Percentiles rank a stretch among this genome's conserved stretches.
Conservation (phyloP, 148 eudicot species). For the Cornus kousa region DNA sequence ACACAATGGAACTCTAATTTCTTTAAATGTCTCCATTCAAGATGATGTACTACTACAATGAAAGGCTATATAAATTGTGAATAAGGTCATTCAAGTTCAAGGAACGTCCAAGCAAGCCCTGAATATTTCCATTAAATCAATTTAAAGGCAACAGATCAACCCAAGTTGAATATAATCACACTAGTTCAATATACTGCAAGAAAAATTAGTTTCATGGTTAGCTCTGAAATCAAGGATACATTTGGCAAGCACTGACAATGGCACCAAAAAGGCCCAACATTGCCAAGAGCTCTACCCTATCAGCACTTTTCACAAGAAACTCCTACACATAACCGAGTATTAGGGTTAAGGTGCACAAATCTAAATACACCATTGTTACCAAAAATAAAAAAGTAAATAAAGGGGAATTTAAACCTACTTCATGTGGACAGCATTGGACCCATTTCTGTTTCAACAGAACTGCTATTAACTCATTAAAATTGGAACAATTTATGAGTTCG, state of each 20-base stretch:
- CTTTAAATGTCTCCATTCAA: too few species aligned
- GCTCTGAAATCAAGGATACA: constrained; percentile 59
- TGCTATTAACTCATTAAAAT: too few species aligned
- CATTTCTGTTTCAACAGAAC: too few species aligned
- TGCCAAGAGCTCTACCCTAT: constrained; percentile 78
- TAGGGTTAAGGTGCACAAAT: neutral
- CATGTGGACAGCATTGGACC: too few species aligned
- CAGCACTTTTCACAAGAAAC: constrained; percentile 80
- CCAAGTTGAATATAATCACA: neutral
- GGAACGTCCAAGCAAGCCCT: too few species aligned
- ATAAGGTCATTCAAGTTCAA: too few species aligned
- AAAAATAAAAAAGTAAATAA: neutral
- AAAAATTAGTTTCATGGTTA: neutral
- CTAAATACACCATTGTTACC: neutral
- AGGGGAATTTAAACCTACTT: neutral
- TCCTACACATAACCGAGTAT: constrained; percentile 48
- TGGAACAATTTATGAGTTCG: too few species aligned
- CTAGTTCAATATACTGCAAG: neutral
- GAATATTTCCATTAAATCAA: too few species aligned
- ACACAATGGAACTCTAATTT: too few species aligned
- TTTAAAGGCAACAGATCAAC: neutral
- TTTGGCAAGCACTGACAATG: constrained; percentile 70
- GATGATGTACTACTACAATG: too few species aligned
- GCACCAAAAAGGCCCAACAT: constrained; percentile 89
- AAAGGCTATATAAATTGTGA: too few species aligned